Percentiles rank a stretch among this genome's conserved stretches.
Evolutionary conservation across 371 early-diverging fungal species (phyloP).

Genomic region (Saksenaea vasiformis): DNA sequence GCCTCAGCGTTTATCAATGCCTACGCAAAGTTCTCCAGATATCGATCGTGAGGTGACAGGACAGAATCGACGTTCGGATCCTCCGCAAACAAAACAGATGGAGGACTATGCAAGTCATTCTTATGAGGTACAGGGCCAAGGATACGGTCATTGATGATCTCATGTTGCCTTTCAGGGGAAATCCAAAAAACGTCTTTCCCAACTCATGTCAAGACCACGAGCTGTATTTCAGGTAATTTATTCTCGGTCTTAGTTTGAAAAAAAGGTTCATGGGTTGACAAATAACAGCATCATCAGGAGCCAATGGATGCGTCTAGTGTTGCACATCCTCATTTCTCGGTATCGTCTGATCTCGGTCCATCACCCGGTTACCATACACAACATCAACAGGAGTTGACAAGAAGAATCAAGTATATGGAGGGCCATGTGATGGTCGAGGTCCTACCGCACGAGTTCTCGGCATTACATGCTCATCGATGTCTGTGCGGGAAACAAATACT

Average conservation of each 20-base stretch:
- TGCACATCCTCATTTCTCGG: constrained; percentile 10
- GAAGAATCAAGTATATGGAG: constrained; percentile 44
- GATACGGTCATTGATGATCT: neutral
- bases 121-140: neutral
- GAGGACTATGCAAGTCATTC: neutral
- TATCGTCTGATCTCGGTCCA: constrained; percentile 17
- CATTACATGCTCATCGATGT: constrained; percentile 45
- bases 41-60: neutral
- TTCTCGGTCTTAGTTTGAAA: neutral
- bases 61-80: constrained; percentile 5
- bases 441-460: constrained; percentile 32
- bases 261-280: neutral
- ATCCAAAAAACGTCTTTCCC: constrained; percentile 25
- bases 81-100: neutral
- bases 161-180: constrained; percentile 10
- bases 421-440: constrained; percentile 49
- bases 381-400: constrained; percentile 23
- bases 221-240: constrained; percentile 35
- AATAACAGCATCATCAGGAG: neutral
- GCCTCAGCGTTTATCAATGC: constrained; percentile 18
- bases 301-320: constrained; percentile 2
- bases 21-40: constrained; percentile 13
- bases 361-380: constrained; percentile 9
- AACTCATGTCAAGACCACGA: constrained; percentile 44
- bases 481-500: constrained; percentile 42